Evolutionary conservation across 2,329 filamentous ascomycete species (phyloP), one percentile per base, ranked within the genome.

Genomic region (Aspergillus sergii): DNA sequence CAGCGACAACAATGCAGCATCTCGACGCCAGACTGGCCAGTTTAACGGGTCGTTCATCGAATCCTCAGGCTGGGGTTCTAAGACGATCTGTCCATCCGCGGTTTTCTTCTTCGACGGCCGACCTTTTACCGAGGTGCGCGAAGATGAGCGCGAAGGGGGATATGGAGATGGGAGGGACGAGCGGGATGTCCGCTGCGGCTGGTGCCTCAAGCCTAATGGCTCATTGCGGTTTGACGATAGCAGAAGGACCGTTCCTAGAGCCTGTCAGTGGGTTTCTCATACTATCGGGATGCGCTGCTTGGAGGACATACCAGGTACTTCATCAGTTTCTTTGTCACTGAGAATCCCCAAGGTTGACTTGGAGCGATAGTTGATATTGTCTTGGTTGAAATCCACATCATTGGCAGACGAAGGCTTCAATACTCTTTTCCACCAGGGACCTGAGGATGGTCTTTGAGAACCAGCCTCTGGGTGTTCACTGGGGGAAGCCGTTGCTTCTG

Each of bases 11-110:
- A 98, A 79, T 0, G 94, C 92, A 28, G 84, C 77, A 76, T 98
- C 93, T 76, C 94, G 85, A 46, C 92, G 87, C 89, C 92, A 92
- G 8, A 85, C 81, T 0, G 91, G 89, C 94, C 94, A 98, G 75
- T 98, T 98, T 61, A 98, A 81, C 1, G 94, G 94, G 71, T 98
- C 94, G 68, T 98, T 97, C 58, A 85, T 82, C 0, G 92, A 93
- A 58, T 97, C 93, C 64, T 97, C 93, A 0, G 94, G 94, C 75
- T 98, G 94, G 0, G 94, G 94, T 0, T 96, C 91, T 16, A 98
- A 82, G 60, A 98, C 93, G 71, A 97, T 93, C 65, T 87, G 86
- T 19, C 93, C 93, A 75, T 97, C 91, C 41, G 85, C 79, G 2
- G 93, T 97, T 68, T 84, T 90, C 82, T 97, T 97, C 79, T 88